phyloP scores from a whole-genome alignment of 345 rosid species.

The Laguncularia racemosa region DNA sequence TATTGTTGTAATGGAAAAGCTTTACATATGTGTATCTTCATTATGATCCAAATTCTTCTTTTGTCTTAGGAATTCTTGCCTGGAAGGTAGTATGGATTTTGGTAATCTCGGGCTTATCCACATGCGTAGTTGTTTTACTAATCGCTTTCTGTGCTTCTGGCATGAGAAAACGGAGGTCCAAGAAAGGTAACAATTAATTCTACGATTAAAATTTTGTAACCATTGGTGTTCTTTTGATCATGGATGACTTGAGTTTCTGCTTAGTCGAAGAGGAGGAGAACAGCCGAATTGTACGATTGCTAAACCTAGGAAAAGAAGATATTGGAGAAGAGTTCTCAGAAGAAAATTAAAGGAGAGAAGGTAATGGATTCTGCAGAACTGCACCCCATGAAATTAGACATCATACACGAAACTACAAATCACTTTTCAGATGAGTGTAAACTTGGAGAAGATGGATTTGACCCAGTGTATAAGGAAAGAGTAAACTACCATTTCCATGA shows the following conservation, averaged over 20 bases:
- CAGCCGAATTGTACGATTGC: conserved; percentile 16
- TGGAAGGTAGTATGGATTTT: conserved; percentile 1
- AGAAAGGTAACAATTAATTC: neutral
- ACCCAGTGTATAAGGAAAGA: conserved; percentile 36
- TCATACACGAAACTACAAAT: conserved; percentile 17
- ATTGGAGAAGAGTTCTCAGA: conserved; percentile 1
- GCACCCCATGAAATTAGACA: conserved; percentile 13
- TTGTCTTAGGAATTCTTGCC: neutral
- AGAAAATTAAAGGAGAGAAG: conserved; percentile 4
- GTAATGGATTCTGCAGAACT: conserved; percentile 12
- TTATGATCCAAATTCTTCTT: neutral
- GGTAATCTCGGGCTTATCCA: conserved; percentile 1
- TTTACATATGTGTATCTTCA: no score
- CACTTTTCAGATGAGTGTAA: conserved; percentile 21
- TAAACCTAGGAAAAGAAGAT: conserved; percentile 1
- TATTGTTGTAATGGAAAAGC: neutral
- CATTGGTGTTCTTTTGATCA: neutral
- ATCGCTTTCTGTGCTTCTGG: neutral
- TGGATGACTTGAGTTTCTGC: neutral
- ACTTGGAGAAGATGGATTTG: conserved; percentile 45
- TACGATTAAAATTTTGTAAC: neutral
- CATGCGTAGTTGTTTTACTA: neutral
- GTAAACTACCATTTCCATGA: no score
- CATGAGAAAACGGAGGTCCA: conserved; percentile 6
- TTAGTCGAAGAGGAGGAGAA: neutral